Evolutionary conservation across 805 yeast genomes (phyloP).

Genomic region (Jamesozyma gamospora): DNA sequence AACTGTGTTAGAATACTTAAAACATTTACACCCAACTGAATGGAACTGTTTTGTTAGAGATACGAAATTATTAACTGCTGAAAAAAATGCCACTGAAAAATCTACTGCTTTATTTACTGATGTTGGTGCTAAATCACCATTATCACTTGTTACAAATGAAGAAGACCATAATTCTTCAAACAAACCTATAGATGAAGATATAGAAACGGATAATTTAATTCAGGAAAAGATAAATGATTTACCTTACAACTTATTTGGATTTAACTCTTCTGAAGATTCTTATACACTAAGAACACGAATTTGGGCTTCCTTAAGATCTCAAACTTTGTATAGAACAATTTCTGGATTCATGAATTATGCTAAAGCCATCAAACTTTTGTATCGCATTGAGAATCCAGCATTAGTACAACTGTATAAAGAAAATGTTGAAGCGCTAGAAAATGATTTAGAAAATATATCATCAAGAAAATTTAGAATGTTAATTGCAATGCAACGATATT

Average conservation of each 20-base stretch:
- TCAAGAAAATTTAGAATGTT: slow-evolving; percentile 69
- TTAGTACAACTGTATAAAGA: slow-evolving; percentile 36
- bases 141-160: background rate
- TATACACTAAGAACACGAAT: slow-evolving; percentile 62
- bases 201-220: slow-evolving; percentile 17
- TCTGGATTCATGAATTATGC: slow-evolving; percentile 77
- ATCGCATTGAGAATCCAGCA: slow-evolving; percentile 55
- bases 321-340: slow-evolving; percentile 72
- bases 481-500: slow-evolving; percentile 80
- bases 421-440: slow-evolving; percentile 48
- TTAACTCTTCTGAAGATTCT: slow-evolving; percentile 54
- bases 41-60: slow-evolving; percentile 78
- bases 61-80: slow-evolving; percentile 43
- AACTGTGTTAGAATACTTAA: slow-evolving; percentile 72
- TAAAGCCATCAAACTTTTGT: slow-evolving; percentile 59
- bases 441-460: slow-evolving; percentile 63
- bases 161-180: no score
- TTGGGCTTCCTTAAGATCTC: slow-evolving; percentile 81
- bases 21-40: slow-evolving; percentile 59
- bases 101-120: background rate
- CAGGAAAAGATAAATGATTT: slow-evolving; percentile 45
- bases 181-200: background rate
- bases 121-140: background rate
- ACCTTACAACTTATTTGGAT: slow-evolving; percentile 66
- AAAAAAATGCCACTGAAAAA: background rate